These are phyloP conservation scores for Primulina huaijiensis DNA, from an alignment of 257 asterid genomes.

Conservation along the genomic window DNA sequence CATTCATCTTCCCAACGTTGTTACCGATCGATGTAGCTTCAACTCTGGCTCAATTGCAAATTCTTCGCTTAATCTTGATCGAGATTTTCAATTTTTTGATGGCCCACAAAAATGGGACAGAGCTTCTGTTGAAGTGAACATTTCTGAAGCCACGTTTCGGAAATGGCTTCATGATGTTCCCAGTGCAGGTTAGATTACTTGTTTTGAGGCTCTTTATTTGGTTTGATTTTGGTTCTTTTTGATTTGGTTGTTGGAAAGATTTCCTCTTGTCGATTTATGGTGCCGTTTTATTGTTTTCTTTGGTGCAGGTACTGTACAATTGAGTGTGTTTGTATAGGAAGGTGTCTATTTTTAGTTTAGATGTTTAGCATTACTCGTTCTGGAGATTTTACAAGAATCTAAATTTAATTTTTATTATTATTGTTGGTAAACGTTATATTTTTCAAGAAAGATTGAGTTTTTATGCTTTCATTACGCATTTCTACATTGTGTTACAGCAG, in stretches of 20 bases:
- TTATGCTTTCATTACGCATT: not conserved
- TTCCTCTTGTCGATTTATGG: not conserved
- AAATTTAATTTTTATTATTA: too few species aligned
- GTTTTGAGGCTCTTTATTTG: not conserved
- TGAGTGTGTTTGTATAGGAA: conserved; percentile 12
- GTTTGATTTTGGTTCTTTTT: not conserved
- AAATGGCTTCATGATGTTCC: conserved; percentile 81
- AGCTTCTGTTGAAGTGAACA: conserved; percentile 66
- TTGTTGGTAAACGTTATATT: not conserved
- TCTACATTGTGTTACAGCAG: not conserved
- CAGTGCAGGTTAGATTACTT: conserved; percentile 58
- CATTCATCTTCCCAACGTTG: conserved; percentile 45
- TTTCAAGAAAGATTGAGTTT: conserved; percentile 2
- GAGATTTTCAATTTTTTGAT: conserved; percentile 37
- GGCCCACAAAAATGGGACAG: conserved; percentile 79
- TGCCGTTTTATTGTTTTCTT: not conserved
- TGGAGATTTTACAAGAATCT: not conserved
- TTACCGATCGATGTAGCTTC: conserved; percentile 14
- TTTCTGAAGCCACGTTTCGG: conserved; percentile 69
- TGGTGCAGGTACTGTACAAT: not conserved
- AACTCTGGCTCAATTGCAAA: not conserved
- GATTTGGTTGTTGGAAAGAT: not conserved
- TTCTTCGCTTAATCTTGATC: conserved; percentile 17
- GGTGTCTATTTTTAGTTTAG: conserved; percentile 8
- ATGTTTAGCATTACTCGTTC: too few species aligned